Evolutionary conservation across 2,329 filamentous ascomycete genomes (phyloP), one percentile per base, ranked within the genome.

Genomic region (Aspergillus tubingensis): DNA sequence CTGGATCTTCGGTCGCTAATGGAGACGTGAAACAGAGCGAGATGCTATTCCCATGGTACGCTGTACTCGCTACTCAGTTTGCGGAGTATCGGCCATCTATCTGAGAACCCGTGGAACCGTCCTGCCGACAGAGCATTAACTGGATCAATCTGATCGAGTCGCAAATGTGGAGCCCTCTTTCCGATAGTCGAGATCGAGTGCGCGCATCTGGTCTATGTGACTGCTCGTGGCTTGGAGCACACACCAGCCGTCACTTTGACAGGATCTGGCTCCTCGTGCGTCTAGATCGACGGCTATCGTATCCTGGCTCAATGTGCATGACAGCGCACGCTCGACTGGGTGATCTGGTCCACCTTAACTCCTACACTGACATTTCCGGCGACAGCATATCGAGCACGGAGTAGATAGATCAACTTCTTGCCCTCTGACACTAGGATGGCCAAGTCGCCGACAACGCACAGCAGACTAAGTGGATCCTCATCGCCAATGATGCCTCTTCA

Each of bases 381-480:
- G 3, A 32, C 21, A 32, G 21, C 27, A 43, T 43, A 19, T n/a
- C 10, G 38, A 30, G 27, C 27, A 30, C 10, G 27, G 27, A 25
- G 27, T 27, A 32, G 39, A 36, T 55, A 47, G 53, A 32, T 44
- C 53, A 36, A 55, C 19, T 32, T 15, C 17, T n/a, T 23, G 38
- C n/a, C 13, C 25, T 3, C 5, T 23, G 36, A 44, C 19, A 38
- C 52, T 43, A 39, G 52, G 52, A 41, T 44, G n/a, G 30, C 17
- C 17, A 25, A 43, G 30, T 54, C 38, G 23, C n/a, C 17, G 39
- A 30, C 53, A 44, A 27, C 39, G 19, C 25, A 47, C 27, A 13
- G 38, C 41, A 36, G 38, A 54, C 44, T 21, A 27, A 30, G 53
- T 55, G 53, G 53, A 55, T 21, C 53, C 53, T 36, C 53, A 30